Percentiles rank a stretch among this genome's conserved stretches.
Conservation (phyloP, 2,329 filamentous ascomycete genomes). For the Aspergillus nomiae region DNA sequence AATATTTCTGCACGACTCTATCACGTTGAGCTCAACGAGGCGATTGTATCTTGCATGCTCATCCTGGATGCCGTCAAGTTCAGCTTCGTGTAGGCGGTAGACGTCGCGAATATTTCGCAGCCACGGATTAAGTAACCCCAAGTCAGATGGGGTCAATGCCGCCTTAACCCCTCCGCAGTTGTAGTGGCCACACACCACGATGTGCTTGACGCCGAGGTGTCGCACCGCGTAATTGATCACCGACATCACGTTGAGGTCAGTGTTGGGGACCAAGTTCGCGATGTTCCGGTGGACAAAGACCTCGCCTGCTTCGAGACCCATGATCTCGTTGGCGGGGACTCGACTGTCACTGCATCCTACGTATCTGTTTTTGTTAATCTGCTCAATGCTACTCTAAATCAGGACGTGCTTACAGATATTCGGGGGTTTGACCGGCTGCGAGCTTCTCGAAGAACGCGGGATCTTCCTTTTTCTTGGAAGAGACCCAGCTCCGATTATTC, state of each 20-base stretch:
- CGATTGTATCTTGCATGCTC: slow-evolving; percentile 25
- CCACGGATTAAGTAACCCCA: slow-evolving; percentile 58
- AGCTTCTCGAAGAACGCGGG: no score
- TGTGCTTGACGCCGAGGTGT: no score
- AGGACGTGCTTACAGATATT: no score
- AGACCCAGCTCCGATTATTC: no score
- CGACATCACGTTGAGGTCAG: slow-evolving; percentile 26
- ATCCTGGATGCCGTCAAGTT: slow-evolving; percentile 55
- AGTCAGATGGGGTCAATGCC: no score
- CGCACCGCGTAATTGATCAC: no score
- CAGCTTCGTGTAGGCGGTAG: slow-evolving; percentile 69
- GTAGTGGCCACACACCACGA: no score
- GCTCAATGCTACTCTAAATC: no score
- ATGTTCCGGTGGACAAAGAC: slow-evolving; percentile 39
- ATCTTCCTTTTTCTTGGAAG: no score
- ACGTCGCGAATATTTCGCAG: slow-evolving; percentile 70
- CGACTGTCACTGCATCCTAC: slow-evolving; percentile 37
- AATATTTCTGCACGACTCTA: slow-evolving; percentile 32
- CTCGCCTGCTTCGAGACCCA: slow-evolving; percentile 35
- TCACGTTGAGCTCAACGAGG: slow-evolving; percentile 33
- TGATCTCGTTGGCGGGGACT: slow-evolving; percentile 36
- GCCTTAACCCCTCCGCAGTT: no score
- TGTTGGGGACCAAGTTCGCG: slow-evolving; percentile 34
- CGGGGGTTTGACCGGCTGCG: no score
- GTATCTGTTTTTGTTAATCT: slow-evolving; percentile 26